Percentiles rank a stretch among this genome's conserved stretches.
phyloP scores from a whole-genome alignment of 2,329 filamentous ascomycete genomes.

The Dryadomyces quercus-mongolicae region DNA sequence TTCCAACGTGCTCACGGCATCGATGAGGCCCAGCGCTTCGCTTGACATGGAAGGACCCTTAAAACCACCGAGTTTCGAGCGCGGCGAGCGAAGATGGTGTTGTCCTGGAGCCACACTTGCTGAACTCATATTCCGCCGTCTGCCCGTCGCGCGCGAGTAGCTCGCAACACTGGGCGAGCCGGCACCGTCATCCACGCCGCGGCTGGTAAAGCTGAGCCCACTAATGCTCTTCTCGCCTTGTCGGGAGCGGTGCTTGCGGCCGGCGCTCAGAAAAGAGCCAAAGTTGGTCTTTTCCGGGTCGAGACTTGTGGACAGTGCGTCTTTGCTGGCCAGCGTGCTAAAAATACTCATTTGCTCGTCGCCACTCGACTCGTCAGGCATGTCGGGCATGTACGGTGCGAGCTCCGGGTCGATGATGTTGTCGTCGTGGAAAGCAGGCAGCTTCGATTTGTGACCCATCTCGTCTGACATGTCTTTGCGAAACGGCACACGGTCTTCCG shows the following conservation, averaged over 20 bases:
- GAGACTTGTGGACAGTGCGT: slow-evolving; percentile 49
- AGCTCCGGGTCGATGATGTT: slow-evolving; percentile 97
- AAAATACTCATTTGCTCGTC: slow-evolving; percentile 87
- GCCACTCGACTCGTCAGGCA: slow-evolving; percentile 90
- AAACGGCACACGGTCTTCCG: slow-evolving; percentile 80
- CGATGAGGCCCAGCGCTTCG: slow-evolving; percentile 31
- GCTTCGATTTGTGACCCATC: slow-evolving; percentile 47
- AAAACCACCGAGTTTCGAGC: slow-evolving; percentile 45
- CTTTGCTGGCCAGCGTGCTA: slow-evolving; percentile 56
- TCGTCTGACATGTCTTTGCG: slow-evolving; percentile 61
- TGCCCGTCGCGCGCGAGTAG: slow-evolving; percentile 44
- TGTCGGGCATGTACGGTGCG: slow-evolving; percentile 90
- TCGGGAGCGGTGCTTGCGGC: slow-evolving; percentile 63
- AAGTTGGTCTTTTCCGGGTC: slow-evolving; percentile 68
- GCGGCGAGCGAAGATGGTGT: slow-evolving; percentile 60
- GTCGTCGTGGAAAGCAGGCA: slow-evolving; percentile 94
- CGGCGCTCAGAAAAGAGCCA: slow-evolving; percentile 57
- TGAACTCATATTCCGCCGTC: slow-evolving; percentile 74
- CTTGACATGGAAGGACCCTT: slow-evolving; percentile 42
- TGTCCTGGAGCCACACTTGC: slow-evolving; percentile 50
- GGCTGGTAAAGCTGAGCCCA: slow-evolving; percentile 55
- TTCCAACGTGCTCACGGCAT: not conserved
- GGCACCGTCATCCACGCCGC: slow-evolving; percentile 54
- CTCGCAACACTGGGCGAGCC: slow-evolving; percentile 44
- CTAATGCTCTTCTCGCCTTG: slow-evolving; percentile 62